These are phyloP conservation scores for Vitis riparia DNA, from an alignment of 164 flowering plant genomes.

Conservation along the genomic window DNA sequence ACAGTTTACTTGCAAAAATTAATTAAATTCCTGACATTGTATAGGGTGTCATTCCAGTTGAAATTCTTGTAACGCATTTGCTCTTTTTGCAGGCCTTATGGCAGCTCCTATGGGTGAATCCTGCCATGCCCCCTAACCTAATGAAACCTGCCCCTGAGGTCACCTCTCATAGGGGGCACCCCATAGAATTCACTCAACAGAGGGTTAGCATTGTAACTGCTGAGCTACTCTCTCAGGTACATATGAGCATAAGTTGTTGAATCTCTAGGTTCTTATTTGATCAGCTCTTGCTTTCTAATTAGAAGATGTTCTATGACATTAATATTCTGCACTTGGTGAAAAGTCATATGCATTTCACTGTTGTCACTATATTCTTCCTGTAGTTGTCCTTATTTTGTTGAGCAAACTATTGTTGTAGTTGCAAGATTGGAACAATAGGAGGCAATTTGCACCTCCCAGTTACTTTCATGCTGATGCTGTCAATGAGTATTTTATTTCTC, in stretches of 20 bases:
- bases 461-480: slow-evolving; percentile 97
- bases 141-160: slow-evolving; percentile 29
- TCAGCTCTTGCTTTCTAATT: background rate
- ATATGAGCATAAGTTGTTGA: background rate
- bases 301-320: background rate
- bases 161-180: slow-evolving; percentile 34
- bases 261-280: slow-evolving; percentile 9
- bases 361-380: background rate
- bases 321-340: background rate
- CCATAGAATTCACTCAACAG: slow-evolving; percentile 57
- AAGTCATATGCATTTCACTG: background rate
- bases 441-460: slow-evolving; percentile 71
- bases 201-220: slow-evolving; percentile 70
- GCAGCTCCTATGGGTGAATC: slow-evolving; percentile 89
- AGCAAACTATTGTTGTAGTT: slow-evolving; percentile 45
- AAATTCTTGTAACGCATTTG: background rate
- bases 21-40: too few relatives aligned
- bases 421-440: slow-evolving; percentile 96
- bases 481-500: slow-evolving; percentile 77
- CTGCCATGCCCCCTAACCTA: slow-evolving; percentile 35
- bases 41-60: background rate
- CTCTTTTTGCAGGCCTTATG: slow-evolving; percentile 73
- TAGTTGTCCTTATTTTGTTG: background rate
- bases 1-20: too few relatives aligned
- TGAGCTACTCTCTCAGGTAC: slow-evolving; percentile 90